Base-by-base conservation (phyloP, 108 stramenopile genomes). In the Pseudonitzschia multiseries region DNA sequence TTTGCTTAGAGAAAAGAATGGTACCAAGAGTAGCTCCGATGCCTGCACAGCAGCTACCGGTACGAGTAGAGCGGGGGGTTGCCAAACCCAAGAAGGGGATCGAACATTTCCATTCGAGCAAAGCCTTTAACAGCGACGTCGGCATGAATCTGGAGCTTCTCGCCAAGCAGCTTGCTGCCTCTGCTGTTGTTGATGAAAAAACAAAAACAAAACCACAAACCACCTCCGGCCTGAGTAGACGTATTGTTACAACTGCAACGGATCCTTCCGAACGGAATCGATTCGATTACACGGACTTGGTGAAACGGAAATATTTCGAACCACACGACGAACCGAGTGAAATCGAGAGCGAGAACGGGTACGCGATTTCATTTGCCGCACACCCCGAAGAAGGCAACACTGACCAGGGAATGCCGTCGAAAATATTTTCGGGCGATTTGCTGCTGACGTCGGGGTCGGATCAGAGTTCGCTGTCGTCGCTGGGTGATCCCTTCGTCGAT, bases 291-390 rank as follows among this genome's bases (percentile, higher is more conserved):
- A 62, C 61, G 10, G 32, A 62, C n/a, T 10, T 21, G 2, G 61
- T 62, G n/a, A 62, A 33, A 62, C 27, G 33, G 31, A 62, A 62
- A 62, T 62, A 62, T 40, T 62, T 62, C 20, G 61, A 40, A 62
- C 26, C 4, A 62, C 26, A 40, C 5, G 13, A 62, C n/a, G 33
- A 33, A 33, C 22, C 41, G 33, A 40, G 5, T n/a, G 29, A 59
- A 9, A 31, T 14, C 53, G n/a, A 14, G 33, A 40, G 5, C 5
- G 29, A 59, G 10, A 31, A 54, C 53, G n/a, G 53, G 14, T 59
- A 28, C 26, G 14, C 27, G 20, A 31, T n/a, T 4, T 26, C 15
- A 9, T 59, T 59, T 59, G 26, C 56, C 20, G 20, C 10, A 42
- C 10, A 42, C 42, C 21, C 24, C 15, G 29, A 27, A 22, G 57